A percentile compares a stretch with the other conserved stretches of the same genome.
Conservation (phyloP, 805 yeast genomes). For the Suhomyces faveliae region DNA sequence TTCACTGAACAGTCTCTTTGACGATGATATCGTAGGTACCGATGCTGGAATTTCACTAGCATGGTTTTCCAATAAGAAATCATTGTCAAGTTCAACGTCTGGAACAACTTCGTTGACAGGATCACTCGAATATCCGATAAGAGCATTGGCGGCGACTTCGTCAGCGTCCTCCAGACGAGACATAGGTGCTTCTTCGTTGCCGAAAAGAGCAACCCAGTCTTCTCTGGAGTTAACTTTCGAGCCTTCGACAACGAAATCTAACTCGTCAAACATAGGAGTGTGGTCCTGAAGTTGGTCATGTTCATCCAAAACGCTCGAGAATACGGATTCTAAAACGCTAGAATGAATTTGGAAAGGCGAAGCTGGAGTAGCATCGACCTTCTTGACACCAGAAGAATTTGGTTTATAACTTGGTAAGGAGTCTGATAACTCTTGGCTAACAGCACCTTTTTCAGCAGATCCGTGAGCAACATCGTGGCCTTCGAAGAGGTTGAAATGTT, state of each 20-base stretch:
- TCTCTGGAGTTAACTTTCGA: conserved; percentile 39
- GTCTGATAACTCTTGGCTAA: conserved; percentile 4
- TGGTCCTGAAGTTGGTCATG: conserved; percentile 33
- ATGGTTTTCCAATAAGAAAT: conserved; percentile 8
- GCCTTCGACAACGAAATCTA: conserved; percentile 43
- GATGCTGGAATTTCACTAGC: conserved; percentile 7
- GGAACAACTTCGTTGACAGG: conserved; percentile 1
- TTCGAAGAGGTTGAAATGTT: conserved; percentile 8
- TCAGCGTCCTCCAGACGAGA: conserved; percentile 1
- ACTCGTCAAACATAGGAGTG: conserved; percentile 63
- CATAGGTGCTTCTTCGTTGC: conserved; percentile 17
- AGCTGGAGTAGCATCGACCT: conserved; percentile 11
- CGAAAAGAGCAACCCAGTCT: conserved; percentile 65
- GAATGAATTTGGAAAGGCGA: conserved; percentile 56
- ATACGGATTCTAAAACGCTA: conserved; percentile 52
- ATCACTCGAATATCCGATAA: not conserved
- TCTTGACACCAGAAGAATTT: not conserved
- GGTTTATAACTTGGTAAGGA: conserved; percentile 6
- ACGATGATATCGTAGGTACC: conserved; percentile 8
- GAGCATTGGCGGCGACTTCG: conserved; percentile 1
- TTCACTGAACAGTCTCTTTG: conserved; percentile 21
- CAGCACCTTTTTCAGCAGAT: conserved; percentile 5
- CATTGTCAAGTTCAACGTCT: not conserved
- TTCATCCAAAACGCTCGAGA: conserved; percentile 39
- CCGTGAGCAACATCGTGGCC: conserved; percentile 2